A percentile compares a stretch with the other conserved stretches of the same genome.
These are phyloP conservation scores for Plantago coronopus DNA, from an alignment of 305 asterid species.

Conservation along the genomic window DNA sequence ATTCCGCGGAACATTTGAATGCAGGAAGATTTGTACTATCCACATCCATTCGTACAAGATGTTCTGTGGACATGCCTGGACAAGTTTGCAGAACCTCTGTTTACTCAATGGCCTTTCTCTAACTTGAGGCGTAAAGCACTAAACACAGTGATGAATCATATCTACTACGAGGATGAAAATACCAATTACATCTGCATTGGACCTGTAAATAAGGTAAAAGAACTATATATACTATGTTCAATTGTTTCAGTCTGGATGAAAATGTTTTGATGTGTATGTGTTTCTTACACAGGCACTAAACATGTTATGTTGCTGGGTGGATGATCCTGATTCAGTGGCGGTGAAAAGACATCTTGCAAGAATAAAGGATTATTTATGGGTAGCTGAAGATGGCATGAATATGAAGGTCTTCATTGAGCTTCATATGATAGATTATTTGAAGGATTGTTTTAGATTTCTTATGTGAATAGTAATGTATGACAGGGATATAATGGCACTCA, in stretches of 20 bases:
- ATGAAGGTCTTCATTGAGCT: no score
- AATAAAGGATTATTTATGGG: constrained; percentile 79
- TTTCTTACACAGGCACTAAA: constrained; percentile 77
- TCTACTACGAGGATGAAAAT: constrained; percentile 26
- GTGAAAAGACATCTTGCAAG: constrained; percentile 91
- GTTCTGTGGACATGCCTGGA: constrained; percentile 16
- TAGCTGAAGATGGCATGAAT: constrained; percentile 99
- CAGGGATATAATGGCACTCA: constrained; percentile 99
- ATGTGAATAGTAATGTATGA: no score
- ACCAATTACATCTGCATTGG: constrained; percentile 22
- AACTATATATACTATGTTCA: no score
- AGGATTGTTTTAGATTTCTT: no score
- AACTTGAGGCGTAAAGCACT: constrained; percentile 19
- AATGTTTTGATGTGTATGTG: no score
- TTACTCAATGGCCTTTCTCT: constrained; percentile 22
- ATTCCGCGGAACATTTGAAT: no score
- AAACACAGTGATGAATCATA: constrained; percentile 19
- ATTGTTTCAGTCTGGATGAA: no score
- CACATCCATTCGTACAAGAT: constrained; percentile 23
- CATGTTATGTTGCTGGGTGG: constrained; percentile 99
- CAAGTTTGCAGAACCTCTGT: constrained; percentile 12
- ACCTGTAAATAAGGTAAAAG: constrained; percentile 20
- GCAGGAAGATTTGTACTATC: constrained; percentile 24
- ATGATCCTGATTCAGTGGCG: constrained; percentile 89
- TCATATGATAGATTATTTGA: no score